These are phyloP conservation scores for Plasmodium berghei DNA, from an alignment of 169 alveolate species.

Conservation along the genomic window DNA sequence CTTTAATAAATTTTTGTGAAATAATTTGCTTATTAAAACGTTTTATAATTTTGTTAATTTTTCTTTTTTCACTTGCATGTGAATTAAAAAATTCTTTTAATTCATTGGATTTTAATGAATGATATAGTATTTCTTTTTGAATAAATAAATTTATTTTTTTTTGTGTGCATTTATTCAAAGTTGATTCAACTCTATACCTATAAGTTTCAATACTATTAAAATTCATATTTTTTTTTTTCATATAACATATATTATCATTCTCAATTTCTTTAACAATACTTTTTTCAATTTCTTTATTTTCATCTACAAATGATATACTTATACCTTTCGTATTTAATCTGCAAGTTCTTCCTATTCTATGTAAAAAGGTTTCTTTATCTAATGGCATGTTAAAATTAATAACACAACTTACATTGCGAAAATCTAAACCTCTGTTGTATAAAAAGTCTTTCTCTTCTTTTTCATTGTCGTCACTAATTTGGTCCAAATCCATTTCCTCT, in stretches of 20 bases:
- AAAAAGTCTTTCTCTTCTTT: slow-evolving; percentile 80
- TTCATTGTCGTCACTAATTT: slow-evolving; percentile 28
- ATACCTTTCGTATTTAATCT: slow-evolving; percentile 96
- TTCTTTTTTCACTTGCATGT: slow-evolving; percentile 28
- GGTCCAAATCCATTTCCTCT: slow-evolving; percentile 64
- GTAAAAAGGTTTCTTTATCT: slow-evolving; percentile 94
- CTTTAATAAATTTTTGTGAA: slow-evolving; percentile 60
- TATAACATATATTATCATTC: slow-evolving; percentile 26
- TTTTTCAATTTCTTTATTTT: slow-evolving; percentile 72
- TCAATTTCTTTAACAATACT: slow-evolving; percentile 30
- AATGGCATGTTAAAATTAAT: slow-evolving; percentile 98
- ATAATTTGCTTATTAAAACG: slow-evolving; percentile 19
- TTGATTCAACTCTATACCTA: slow-evolving; percentile 72
- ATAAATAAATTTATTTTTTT: slow-evolving; percentile 34
- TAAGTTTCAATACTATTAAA: slow-evolving; percentile 27
- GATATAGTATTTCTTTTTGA: slow-evolving; percentile 61
- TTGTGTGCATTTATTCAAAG: slow-evolving; percentile 37
- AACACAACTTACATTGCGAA: slow-evolving; percentile 94
- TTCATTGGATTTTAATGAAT: slow-evolving; percentile 46
- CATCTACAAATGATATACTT: slow-evolving; percentile 83
- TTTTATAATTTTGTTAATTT: slow-evolving; percentile 43
- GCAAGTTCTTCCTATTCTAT: slow-evolving; percentile 99
- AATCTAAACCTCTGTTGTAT: slow-evolving; percentile 95
- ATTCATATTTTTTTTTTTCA: slow-evolving; percentile 8
- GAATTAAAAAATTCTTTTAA: slow-evolving; percentile 53